Evolutionary conservation across 2,329 filamentous ascomycete genomes (phyloP).

Genomic region (Claviceps digitariae): DNA sequence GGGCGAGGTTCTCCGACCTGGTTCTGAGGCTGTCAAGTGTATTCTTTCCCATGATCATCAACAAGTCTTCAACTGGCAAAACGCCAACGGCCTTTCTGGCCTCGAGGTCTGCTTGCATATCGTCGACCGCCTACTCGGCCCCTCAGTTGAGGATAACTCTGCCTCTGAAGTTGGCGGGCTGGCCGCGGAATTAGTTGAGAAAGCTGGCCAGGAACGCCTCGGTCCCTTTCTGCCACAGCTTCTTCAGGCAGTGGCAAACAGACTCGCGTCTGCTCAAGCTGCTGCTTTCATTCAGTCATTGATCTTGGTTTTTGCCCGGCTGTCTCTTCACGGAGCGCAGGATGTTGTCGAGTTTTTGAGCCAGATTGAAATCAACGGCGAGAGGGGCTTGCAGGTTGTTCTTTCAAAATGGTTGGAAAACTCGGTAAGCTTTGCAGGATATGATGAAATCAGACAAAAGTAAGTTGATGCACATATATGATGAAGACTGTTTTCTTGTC

Average conservation of each 20-base stretch:
- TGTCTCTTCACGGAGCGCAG: conserved; percentile 70
- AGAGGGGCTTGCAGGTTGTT: conserved; percentile 79
- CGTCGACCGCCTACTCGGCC: conserved; percentile 78
- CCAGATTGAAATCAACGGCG: conserved; percentile 64
- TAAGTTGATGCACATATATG: conserved; percentile 29
- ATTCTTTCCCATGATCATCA: conserved; percentile 82
- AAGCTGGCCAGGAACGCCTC: conserved; percentile 79
- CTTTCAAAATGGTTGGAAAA: conserved; percentile 95
- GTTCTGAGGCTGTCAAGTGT: conserved; percentile 75
- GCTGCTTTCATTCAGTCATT: conserved; percentile 90
- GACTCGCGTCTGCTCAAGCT: conserved; percentile 69
- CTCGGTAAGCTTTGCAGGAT: conserved; percentile 92
- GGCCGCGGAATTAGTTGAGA: conserved; percentile 89
- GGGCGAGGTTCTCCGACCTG: conserved; percentile 75
- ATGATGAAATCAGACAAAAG: conserved; percentile 96
- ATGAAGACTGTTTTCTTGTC: not conserved
- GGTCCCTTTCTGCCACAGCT: conserved; percentile 84
- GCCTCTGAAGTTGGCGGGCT: conserved; percentile 93
- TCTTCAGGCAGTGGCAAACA: conserved; percentile 73
- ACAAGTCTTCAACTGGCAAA: conserved; percentile 78
- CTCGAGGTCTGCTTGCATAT: conserved; percentile 83
- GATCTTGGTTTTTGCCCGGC: conserved; percentile 84
- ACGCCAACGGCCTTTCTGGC: conserved; percentile 66
- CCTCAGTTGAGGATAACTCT: conserved; percentile 77
- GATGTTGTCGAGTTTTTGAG: conserved; percentile 90